Percentiles rank a stretch among this genome's conserved stretches.
Conservation (phyloP, 768 basidiomycete species). For the Harrya chromipes region DNA sequence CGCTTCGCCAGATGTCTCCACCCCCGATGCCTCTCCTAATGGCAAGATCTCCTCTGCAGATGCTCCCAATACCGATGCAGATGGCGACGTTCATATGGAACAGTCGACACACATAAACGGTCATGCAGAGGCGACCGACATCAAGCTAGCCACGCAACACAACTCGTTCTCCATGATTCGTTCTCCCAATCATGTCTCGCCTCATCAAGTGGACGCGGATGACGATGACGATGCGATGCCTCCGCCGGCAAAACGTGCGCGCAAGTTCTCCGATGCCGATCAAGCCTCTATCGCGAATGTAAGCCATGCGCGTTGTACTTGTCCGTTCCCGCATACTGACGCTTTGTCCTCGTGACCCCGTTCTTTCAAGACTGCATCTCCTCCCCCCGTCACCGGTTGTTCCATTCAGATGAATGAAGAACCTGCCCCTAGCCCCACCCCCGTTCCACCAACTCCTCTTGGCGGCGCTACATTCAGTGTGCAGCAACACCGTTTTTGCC, state of each 20-base stretch:
- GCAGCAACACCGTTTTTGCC: conserved; percentile 77
- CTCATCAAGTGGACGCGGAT: conserved; percentile 24
- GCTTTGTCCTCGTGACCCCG: conserved; percentile 18
- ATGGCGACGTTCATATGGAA: conserved; percentile 34
- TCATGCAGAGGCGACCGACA: conserved; percentile 9
- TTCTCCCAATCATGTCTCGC: conserved; percentile 32
- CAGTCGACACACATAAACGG: conserved; percentile 25
- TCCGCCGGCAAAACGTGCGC: conserved; percentile 80
- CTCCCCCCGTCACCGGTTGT: conserved; percentile 59
- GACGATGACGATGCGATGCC: conserved; percentile 54
- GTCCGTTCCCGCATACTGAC: conserved; percentile 53
- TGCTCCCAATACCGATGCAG: conserved; percentile 17
- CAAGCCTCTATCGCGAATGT: conserved; percentile 72
- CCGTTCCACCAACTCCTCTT: neutral
- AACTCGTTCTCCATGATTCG: conserved; percentile 35
- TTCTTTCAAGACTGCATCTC: conserved; percentile 62
- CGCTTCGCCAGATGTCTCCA: conserved; percentile 9
- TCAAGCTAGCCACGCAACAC: conserved; percentile 20
- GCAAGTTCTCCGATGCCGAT: conserved; percentile 75
- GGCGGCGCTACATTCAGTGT: conserved; percentile 47
- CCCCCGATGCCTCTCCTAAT: conserved; percentile 10
- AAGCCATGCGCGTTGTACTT: conserved; percentile 47
- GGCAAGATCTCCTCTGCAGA: conserved; percentile 35
- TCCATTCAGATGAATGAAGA: conserved; percentile 33
- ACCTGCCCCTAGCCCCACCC: conserved; percentile 13